Evolutionary conservation across 805 yeast genomes (phyloP).

Genomic region (Deakozyma indianensis): DNA sequence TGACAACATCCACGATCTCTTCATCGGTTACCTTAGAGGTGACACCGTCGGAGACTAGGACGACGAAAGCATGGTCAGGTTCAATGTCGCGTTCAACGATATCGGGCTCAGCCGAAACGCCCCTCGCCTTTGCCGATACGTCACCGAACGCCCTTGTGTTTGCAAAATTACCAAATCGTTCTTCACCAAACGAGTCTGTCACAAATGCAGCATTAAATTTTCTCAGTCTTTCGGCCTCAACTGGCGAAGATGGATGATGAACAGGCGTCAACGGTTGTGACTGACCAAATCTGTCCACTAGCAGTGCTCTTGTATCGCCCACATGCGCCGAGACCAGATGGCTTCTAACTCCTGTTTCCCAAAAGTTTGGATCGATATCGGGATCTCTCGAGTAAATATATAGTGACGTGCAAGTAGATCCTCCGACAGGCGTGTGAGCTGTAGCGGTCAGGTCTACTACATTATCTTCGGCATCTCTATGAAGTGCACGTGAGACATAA

Average conservation of each 20-base stretch:
- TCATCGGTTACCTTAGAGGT: constrained; percentile 73
- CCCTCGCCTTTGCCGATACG: constrained; percentile 59
- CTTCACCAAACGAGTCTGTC: constrained; percentile 88
- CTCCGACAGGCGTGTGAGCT: constrained; percentile 25
- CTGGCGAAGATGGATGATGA: constrained; percentile 79
- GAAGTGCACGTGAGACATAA: constrained; percentile 20
- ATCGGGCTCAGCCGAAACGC: constrained; percentile 89
- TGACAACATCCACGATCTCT: constrained; percentile 77
- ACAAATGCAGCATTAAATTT: constrained; percentile 48
- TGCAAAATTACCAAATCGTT: constrained; percentile 67
- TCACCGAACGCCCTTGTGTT: constrained; percentile 95
- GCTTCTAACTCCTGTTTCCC: constrained; percentile 52
- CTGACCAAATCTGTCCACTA: constrained; percentile 69
- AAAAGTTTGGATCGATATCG: constrained; percentile 23
- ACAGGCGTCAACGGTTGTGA: constrained; percentile 66
- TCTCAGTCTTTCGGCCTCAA: constrained; percentile 60
- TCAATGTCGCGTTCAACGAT: constrained; percentile 39
- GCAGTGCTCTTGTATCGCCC: constrained; percentile 79
- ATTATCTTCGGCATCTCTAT: background rate
- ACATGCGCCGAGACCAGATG: constrained; percentile 72
- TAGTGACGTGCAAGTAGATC: constrained; percentile 63
- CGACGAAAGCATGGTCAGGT: constrained; percentile 42
- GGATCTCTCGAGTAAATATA: constrained; percentile 35
- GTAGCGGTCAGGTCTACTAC: constrained; percentile 5
- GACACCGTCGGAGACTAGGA: constrained; percentile 77